phyloP scores from a whole-genome alignment of 352 stramenopile species.

The Achlya hypogyna region DNA sequence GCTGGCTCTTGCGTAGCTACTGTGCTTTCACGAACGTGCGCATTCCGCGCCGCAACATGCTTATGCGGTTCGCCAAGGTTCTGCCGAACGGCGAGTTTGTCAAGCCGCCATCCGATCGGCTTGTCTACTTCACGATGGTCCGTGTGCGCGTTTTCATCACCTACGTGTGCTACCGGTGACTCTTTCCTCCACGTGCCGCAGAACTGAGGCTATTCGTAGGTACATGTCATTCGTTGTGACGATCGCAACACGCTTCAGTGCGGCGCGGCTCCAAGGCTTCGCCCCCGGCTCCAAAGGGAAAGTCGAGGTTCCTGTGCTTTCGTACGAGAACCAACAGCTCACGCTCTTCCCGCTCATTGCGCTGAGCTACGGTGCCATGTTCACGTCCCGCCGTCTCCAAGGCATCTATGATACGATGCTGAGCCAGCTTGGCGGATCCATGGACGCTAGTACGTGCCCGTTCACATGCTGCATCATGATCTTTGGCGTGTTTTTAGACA shows the following conservation, averaged over 20 bases:
- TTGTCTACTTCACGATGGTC: conserved; percentile 56
- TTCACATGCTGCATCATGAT: background rate
- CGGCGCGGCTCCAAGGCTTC: conserved; percentile 36
- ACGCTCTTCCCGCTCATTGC: conserved; percentile 40
- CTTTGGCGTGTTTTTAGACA: background rate
- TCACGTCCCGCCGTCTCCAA: conserved; percentile 21
- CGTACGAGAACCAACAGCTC: conserved; percentile 59
- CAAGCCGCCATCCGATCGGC: conserved; percentile 51
- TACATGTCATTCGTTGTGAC: conserved; percentile 26
- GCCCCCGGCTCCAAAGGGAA: conserved; percentile 29
- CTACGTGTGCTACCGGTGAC: background rate
- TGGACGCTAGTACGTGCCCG: background rate
- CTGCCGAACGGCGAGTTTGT: conserved; percentile 48
- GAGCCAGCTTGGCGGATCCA: background rate
- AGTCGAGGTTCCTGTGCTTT: conserved; percentile 39
- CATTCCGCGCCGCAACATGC: conserved; percentile 65
- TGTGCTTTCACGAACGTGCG: conserved; percentile 69
- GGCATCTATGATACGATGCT: background rate
- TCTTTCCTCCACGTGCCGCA: background rate
- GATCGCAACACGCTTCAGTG: conserved; percentile 47
- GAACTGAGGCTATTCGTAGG: background rate
- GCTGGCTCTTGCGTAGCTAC: conserved; percentile 28
- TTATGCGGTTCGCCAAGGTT: conserved; percentile 44
- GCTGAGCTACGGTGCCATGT: conserved; percentile 34
- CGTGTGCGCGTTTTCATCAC: conserved; percentile 26